Percentiles rank a stretch among this genome's conserved stretches.
Evolutionary conservation across 192 early-diverging fungal genomes (phyloP).

Genomic region (Backusella psychrophila): DNA sequence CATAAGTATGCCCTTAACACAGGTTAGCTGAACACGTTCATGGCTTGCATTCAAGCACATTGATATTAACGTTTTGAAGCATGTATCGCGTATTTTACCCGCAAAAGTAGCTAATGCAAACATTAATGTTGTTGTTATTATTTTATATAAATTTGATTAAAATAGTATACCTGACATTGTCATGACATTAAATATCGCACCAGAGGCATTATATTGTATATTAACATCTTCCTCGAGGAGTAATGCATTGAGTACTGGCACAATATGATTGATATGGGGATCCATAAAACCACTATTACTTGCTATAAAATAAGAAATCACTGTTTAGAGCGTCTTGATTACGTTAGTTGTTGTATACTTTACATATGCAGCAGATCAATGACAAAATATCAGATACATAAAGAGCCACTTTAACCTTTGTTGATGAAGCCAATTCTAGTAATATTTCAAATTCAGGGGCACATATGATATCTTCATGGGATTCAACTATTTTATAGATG

Average conservation of each 20-base stretch:
- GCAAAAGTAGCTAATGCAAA: conserved; percentile 20
- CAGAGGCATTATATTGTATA: conserved; percentile 32
- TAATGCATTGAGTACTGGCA: conserved; percentile 19
- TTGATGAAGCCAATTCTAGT: conserved; percentile 23
- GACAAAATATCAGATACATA: conserved; percentile 37
- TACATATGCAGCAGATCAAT: conserved; percentile 33
- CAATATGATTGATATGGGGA: conserved; percentile 18
- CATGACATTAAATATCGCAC: conserved; percentile 32
- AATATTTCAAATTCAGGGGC: conserved; percentile 35
- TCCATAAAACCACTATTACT: conserved; percentile 22
- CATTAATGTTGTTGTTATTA: not conserved
- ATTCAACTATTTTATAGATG: conserved; percentile 23
- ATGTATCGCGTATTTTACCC: conserved; percentile 20
- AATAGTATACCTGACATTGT: conserved; percentile 22
- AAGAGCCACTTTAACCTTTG: conserved; percentile 22
- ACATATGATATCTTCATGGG: conserved; percentile 30
- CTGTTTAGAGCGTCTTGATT: not conserved
- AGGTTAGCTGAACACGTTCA: conserved; percentile 30
- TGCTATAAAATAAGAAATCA: conserved; percentile 3
- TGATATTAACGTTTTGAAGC: conserved; percentile 20
- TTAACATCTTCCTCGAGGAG: conserved; percentile 23
- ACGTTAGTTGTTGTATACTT: not conserved
- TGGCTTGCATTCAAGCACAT: conserved; percentile 8
- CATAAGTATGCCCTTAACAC: conserved; percentile 24
- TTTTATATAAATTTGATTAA: not conserved